Base-by-base conservation (phyloP, 2,329 filamentous ascomycete genomes). In the Phyllosticta ampelicida region DNA sequence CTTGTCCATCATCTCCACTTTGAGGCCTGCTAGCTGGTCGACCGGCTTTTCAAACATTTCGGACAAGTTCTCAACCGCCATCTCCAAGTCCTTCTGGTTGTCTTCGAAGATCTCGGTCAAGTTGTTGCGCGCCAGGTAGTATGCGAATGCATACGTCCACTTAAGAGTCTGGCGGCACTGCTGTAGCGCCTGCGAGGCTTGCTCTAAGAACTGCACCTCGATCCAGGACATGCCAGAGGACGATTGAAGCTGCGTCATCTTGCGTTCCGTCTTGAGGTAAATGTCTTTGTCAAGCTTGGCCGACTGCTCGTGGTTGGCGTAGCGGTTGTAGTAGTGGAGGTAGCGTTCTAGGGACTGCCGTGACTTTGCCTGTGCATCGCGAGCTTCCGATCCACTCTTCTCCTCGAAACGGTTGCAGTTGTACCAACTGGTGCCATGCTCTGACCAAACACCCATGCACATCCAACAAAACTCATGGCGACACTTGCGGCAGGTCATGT, bases 391-490 rank as follows among this genome's bases (percentile, higher is more conserved):
- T 1, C 94, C 94, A 63, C 89, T 95, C 79, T 94, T 96, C 75
- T 97, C 94, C 69, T 99, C 94, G 66, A 87, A 99, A 9, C 94
- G 82, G 70, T 96, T 99, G 80, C 94, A 99, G 73, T 96, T 99
- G 78, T 99, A 99, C 94, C 94, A 99, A 74, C 90, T 96, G 3
- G 92, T 99, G 62, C 94, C 94, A 70, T 99, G 94, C 73, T 99
- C 94, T 0, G 90, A 95, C 94, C 94, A 99, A 0, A 96, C 78
- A 0, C 94, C 94, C 94, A 99, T 99, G 69, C 94, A 99, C 88
- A 99, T 97, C 94, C 94, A 99, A 75, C 94, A 99, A 68, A 99
- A 96, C 68, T 96, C 91, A 68, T 96, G 86, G 68, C 90, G 90
- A 77, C 91, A 96, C 73, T 96, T 96, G 59, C 91, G 80, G 71